These are phyloP conservation scores for Aureoboletus auriporus DNA, from an alignment of 768 basidiomycete genomes.

Conservation along the genomic window DNA sequence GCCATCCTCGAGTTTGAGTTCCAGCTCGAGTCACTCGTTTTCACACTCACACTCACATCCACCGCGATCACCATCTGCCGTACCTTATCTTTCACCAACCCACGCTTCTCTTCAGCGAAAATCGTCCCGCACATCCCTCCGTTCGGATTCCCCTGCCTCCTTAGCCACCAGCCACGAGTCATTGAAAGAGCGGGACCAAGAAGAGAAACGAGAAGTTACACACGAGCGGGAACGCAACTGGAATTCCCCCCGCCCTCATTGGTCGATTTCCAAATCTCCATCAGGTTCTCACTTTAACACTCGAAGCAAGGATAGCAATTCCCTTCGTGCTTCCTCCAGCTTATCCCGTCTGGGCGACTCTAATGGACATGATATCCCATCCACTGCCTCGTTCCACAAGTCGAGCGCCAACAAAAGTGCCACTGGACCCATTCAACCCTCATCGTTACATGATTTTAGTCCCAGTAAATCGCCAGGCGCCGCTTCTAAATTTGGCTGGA, in stretches of 20 bases:
- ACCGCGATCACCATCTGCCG: constrained; percentile 37
- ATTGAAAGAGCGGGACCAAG: constrained; percentile 28
- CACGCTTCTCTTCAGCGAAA: constrained; percentile 30
- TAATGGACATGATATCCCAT: constrained; percentile 2
- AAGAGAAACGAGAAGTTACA: constrained; percentile 31
- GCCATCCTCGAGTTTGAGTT: constrained; percentile 42
- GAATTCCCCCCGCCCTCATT: constrained; percentile 62
- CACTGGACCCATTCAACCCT: neutral
- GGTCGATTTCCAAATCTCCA: constrained; percentile 34
- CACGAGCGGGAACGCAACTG: constrained; percentile 65
- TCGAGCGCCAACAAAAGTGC: neutral
- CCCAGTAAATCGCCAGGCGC: constrained; percentile 18
- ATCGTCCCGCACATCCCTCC: constrained; percentile 31
- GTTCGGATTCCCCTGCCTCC: constrained; percentile 43
- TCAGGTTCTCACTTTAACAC: constrained; percentile 4
- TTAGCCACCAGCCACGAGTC: constrained; percentile 33
- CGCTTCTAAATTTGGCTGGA: constrained; percentile 36
- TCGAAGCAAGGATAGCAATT: constrained; percentile 1
- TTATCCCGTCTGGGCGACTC: constrained; percentile 9
- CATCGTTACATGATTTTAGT: constrained; percentile 6
- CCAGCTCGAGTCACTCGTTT: constrained; percentile 32
- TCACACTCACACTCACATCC: constrained; percentile 35
- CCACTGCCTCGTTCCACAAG: neutral
- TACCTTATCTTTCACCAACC: constrained; percentile 33
- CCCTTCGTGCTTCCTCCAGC: constrained; percentile 20